Evolutionary conservation across 179 eudicot species (phyloP), one percentile per base, ranked within the genome.

Genomic region (Silene noctiflora): DNA sequence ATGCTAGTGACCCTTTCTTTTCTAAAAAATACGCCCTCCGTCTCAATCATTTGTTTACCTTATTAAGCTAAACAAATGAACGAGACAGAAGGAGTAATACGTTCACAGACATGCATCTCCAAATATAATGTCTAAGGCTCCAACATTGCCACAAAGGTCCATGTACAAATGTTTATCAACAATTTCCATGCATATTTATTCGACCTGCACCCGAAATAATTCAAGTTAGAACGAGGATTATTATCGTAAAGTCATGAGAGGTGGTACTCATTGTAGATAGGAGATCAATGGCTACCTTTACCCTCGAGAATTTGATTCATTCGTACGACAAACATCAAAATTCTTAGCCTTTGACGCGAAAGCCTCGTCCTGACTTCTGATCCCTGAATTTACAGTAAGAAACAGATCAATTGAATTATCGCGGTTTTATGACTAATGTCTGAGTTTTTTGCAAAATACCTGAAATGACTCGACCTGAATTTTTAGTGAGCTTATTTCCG

Each of bases 391-490:
- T 9, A 46, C 14, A 59, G 73, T 48, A 65, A 79, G 76, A 29
- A 60, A 71, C 58, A 75, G 80, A 75, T 86, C 87, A 56, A 44
- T 60, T 25, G 71, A 53, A 24, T 70, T 60, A 59, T 81, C 78
- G 20, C 74, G 75, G 0, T 69, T 71, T 74, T 83, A 84, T 83
- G 88, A 68, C 62, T 74, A 62, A 82, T 84, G 75, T 89, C 89
- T 74, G 84, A 74, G 77, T 86, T 83, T 86, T 83, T 67, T 79
- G 86, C 78, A 87, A 78, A 76, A 76, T 78, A 74, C 73, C 78
- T 17, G 91, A 89, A 31, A 83, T 14, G 7, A 56, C 77, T 35
- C 59, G 17, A 24, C 75, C 85, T 19, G 84, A 87, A 20, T 83
- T 81, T 81, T 88, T 88, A 21, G 76, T 79, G 24, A 80, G 67